Evolutionary conservation across 2,329 filamentous ascomycete species (phyloP).

Genomic region (Aspergillus sp.): DNA sequence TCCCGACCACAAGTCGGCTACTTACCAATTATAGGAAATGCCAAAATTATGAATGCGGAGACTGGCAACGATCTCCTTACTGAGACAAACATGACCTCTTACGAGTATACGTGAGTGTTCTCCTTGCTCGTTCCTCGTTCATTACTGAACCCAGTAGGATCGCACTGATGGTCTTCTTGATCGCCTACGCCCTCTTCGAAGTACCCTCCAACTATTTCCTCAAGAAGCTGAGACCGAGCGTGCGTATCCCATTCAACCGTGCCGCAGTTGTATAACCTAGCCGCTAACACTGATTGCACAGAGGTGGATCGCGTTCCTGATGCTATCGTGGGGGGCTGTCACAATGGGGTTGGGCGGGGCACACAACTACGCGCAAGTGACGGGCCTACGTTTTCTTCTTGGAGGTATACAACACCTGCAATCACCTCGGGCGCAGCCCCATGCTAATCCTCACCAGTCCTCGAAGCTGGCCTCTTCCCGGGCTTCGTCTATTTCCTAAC

Average conservation of each 20-base stretch:
- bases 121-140: neutral
- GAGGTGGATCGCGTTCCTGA: slow-evolving; percentile 52
- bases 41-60: slow-evolving; percentile 64
- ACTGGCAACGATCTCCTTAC: slow-evolving; percentile 62
- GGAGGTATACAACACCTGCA: slow-evolving; percentile 26
- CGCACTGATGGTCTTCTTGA: slow-evolving; percentile 49
- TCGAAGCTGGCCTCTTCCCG: slow-evolving; percentile 53
- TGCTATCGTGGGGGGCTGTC: slow-evolving; percentile 51
- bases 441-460: slow-evolving; percentile 26
- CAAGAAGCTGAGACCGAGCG: slow-evolving; percentile 49
- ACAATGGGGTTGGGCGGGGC: slow-evolving; percentile 51
- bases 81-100: slow-evolving; percentile 61
- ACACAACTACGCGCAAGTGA: slow-evolving; percentile 44
- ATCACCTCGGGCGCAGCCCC: neutral
- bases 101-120: slow-evolving; percentile 55
- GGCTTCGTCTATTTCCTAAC: slow-evolving; percentile 50
- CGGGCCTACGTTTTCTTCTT: slow-evolving; percentile 49
- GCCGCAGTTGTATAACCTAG: neutral
- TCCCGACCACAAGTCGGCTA: neutral
- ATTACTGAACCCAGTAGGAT: slow-evolving; percentile 30
- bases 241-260: slow-evolving; percentile 12
- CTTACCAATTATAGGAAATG: slow-evolving; percentile 48
- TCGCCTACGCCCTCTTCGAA: slow-evolving; percentile 52
- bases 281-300: slow-evolving; percentile 9
- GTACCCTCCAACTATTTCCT: slow-evolving; percentile 52